phyloP scores from a whole-genome alignment of 2,329 filamentous ascomycete species.

The Celoporthe dispersa region DNA sequence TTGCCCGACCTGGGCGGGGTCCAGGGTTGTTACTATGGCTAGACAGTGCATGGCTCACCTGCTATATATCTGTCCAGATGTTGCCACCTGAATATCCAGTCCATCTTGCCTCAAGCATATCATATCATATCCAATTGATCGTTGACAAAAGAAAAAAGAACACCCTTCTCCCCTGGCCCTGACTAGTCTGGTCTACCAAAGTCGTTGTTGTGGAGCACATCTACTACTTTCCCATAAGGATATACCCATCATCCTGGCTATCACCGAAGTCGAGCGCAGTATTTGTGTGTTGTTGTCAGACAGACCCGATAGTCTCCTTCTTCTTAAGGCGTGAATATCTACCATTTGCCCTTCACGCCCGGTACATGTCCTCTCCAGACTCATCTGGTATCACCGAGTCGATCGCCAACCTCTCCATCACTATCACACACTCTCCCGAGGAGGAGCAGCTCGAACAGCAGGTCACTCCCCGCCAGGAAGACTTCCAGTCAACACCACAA shows the following conservation, averaged over 20 bases:
- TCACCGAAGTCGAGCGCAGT: neutral
- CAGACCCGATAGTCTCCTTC: constrained; percentile 3
- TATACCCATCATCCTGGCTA: constrained; percentile 6
- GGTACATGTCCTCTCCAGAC: constrained; percentile 27
- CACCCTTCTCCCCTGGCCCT: neutral
- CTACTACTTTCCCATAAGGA: constrained; percentile 3
- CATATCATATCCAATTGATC: constrained; percentile 10
- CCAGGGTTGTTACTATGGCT: neutral
- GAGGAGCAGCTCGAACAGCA: constrained; percentile 15
- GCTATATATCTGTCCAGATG: constrained; percentile 26
- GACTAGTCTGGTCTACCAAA: constrained; percentile 11
- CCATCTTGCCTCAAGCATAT: constrained; percentile 8
- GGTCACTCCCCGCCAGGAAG: constrained; percentile 21
- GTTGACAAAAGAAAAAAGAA: constrained; percentile 7
- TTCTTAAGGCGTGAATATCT: neutral
- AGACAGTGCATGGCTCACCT: neutral
- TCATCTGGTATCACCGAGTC: constrained; percentile 21
- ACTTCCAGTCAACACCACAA: constrained; percentile 8
- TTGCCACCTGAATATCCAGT: constrained; percentile 30
- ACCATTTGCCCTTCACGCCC: neutral
- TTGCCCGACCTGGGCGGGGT: constrained; percentile 12
- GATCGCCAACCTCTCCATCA: constrained; percentile 19
- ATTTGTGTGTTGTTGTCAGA: constrained; percentile 10
- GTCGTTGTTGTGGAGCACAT: constrained; percentile 11
- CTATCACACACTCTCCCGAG: neutral